phyloP scores from a whole-genome alignment of 2,329 filamentous ascomycete species.

The Cladophialophora immunda region DNA sequence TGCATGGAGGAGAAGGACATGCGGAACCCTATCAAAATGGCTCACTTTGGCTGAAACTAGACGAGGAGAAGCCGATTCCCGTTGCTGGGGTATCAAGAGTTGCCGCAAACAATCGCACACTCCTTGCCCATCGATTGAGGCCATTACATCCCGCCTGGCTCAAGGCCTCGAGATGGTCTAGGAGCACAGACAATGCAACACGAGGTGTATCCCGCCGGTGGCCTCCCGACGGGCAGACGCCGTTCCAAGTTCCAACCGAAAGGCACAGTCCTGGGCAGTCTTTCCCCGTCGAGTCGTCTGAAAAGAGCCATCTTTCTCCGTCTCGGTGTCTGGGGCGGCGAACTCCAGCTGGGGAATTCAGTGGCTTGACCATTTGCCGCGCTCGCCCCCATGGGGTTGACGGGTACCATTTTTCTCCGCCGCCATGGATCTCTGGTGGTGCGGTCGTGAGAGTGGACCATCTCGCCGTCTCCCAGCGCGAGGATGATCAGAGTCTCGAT shows the following conservation, averaged over 20 bases:
- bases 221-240: background rate
- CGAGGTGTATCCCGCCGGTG: background rate
- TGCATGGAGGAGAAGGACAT: background rate
- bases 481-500: background rate
- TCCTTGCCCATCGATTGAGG: background rate
- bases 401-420: background rate
- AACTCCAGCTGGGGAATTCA: background rate
- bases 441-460: background rate
- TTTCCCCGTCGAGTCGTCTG: background rate
- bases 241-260: background rate
- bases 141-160: background rate
- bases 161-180: background rate
- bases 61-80: background rate
- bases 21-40: background rate
- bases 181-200: background rate
- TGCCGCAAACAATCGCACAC: background rate
- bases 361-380: background rate
- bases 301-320: conserved; percentile 20
- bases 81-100: background rate
- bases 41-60: too few species aligned
- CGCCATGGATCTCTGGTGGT: background rate
- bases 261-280: background rate
- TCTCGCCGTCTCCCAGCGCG: background rate
- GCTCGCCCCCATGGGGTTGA: conserved; percentile 5
- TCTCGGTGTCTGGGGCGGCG: too few species aligned